Evolutionary conservation across 2,329 filamentous ascomycete genomes (phyloP).

Genomic region (Botrytis pseudocinerea): DNA sequence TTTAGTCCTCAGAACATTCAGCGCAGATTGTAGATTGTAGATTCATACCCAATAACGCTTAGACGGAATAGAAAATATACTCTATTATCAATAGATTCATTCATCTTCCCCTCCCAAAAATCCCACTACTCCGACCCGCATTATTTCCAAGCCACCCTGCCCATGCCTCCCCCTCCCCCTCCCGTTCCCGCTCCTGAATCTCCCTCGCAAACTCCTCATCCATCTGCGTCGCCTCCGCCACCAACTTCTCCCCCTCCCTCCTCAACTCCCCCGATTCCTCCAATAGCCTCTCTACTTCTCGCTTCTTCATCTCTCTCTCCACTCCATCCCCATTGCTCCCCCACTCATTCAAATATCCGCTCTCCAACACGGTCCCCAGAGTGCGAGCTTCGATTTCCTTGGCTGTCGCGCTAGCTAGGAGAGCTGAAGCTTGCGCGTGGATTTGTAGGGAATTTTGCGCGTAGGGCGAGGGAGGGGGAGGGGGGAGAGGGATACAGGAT

Average conservation of each 20-base stretch:
- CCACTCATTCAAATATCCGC: neutral
- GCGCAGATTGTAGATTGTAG: neutral
- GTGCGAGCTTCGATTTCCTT: conserved; percentile 33
- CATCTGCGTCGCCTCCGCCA: conserved; percentile 33
- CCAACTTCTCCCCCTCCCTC: conserved; percentile 33
- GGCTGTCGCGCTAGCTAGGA: conserved; percentile 26
- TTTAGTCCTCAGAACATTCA: neutral
- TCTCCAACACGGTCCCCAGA: conserved; percentile 17
- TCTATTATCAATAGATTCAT: neutral
- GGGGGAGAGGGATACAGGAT: neutral
- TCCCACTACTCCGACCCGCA: neutral
- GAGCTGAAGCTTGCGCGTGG: conserved; percentile 29
- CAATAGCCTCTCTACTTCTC: conserved; percentile 30
- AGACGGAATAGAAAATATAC: neutral
- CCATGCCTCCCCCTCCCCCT: conserved; percentile 19
- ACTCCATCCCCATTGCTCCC: neutral
- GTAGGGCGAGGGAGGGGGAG: conserved; percentile 14
- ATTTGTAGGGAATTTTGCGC: conserved; percentile 29
- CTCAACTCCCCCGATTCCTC: conserved; percentile 33
- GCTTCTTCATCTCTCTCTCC: neutral
- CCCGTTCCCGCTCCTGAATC: conserved; percentile 32
- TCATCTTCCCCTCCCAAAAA: neutral
- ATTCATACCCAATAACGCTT: neutral
- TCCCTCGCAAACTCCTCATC: conserved; percentile 36
- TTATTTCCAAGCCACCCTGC: conserved; percentile 14